phyloP scores from a whole-genome alignment of 2,329 filamentous ascomycete species.

The Beauveria medogensis region DNA sequence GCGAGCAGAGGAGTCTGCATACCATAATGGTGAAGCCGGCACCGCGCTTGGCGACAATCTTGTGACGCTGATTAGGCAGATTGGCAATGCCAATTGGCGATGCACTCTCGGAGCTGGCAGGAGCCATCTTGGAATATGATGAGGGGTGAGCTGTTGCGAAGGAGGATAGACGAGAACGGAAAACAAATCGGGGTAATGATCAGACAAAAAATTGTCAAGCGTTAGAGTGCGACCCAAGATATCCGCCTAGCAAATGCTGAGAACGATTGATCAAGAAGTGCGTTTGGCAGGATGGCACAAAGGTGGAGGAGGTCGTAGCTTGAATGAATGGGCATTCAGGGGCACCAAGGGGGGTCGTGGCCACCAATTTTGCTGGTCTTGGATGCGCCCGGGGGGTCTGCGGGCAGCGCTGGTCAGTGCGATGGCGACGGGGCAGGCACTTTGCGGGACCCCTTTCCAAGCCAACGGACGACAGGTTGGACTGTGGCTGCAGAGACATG shows the following conservation, averaged over 20 bases:
- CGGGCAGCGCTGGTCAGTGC: conserved; percentile 13
- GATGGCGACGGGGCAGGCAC: conserved; percentile 12
- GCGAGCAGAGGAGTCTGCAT: conserved; percentile 21
- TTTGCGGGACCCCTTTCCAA: conserved; percentile 13
- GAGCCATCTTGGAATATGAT: conserved; percentile 42
- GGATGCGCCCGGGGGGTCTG: conserved; percentile 11
- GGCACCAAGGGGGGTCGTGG: conserved; percentile 12
- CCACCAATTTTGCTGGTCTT: conserved; percentile 14
- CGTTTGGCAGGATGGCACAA: conserved; percentile 10
- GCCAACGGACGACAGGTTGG: conserved; percentile 1
- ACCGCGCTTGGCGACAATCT: conserved; percentile 74
- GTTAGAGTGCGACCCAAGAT: conserved; percentile 8
- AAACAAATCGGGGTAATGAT: not conserved
- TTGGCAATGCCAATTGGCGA: conserved; percentile 68
- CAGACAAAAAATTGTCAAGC: conserved; percentile 1
- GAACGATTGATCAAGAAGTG: conserved; percentile 12
- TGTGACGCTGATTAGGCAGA: conserved; percentile 65
- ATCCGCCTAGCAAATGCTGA: conserved; percentile 10
- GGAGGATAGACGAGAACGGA: not conserved
- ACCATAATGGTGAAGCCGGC: conserved; percentile 99
- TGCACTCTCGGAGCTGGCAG: conserved; percentile 50
- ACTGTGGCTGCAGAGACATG: not conserved
- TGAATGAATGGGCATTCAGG: conserved; percentile 11
- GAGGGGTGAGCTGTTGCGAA: conserved; percentile 11
- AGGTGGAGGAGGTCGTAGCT: conserved; percentile 12